Conservation (phyloP, 192 early-diverging fungal species). For the Mortierella antarctica region DNA sequence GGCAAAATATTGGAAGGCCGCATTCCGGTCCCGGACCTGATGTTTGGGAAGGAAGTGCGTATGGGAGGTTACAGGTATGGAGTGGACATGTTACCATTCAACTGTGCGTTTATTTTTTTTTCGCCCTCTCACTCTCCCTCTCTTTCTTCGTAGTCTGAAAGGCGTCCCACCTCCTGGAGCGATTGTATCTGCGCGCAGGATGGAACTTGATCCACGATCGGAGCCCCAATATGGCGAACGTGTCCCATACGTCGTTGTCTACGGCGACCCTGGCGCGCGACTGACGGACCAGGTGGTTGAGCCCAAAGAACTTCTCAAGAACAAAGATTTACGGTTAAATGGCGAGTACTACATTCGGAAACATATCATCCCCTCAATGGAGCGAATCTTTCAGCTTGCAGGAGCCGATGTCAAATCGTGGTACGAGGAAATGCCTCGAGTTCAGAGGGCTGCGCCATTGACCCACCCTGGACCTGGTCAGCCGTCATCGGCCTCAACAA, state of each 20-base stretch:
- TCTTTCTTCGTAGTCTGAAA: conserved; percentile 38
- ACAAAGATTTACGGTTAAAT: conserved; percentile 76
- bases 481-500: background rate
- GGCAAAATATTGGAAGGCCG: conserved; percentile 74
- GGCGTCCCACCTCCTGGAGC: conserved; percentile 79
- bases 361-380: conserved; percentile 85
- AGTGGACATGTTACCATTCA: background rate
- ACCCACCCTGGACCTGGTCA: conserved; percentile 36
- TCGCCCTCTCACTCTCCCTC: background rate
- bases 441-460: conserved; percentile 58
- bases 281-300: conserved; percentile 79
- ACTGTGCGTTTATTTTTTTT: background rate
- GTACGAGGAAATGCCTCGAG: conserved; percentile 80
- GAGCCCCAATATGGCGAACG: conserved; percentile 91
- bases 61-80: conserved; percentile 79
- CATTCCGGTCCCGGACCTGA: conserved; percentile 80
- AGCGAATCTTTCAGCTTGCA: conserved; percentile 81
- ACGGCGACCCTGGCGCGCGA: conserved; percentile 71
- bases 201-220: conserved; percentile 74
- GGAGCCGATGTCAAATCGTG: conserved; percentile 80
- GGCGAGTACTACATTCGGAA: conserved; percentile 87
- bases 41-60: conserved; percentile 90
- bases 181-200: conserved; percentile 71
- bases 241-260: conserved; percentile 88
- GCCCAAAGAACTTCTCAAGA: conserved; percentile 71